These are phyloP conservation scores for Onygenales sp. DNA, from an alignment of 2,329 filamentous ascomycete species.

Conservation along the genomic window DNA sequence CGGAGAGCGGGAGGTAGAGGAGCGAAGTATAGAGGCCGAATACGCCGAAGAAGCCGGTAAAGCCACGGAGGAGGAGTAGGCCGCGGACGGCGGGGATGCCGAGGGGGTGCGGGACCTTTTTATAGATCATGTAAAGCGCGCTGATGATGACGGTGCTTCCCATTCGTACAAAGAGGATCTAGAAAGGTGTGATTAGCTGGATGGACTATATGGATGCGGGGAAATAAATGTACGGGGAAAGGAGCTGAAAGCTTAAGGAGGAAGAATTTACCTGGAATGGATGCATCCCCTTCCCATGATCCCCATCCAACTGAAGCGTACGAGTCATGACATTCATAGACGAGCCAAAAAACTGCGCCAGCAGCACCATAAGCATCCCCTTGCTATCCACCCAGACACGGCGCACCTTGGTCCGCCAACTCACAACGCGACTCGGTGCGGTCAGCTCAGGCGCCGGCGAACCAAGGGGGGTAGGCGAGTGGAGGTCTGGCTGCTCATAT, in stretches of 20 bases:
- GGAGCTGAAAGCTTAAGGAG: background rate
- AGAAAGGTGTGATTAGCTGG: background rate
- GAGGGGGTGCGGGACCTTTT: constrained; percentile 56
- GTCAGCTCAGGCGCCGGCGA: background rate
- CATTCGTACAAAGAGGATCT: constrained; percentile 73
- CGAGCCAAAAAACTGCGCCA: constrained; percentile 71
- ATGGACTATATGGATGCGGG: background rate
- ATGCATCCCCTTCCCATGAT: constrained; percentile 62
- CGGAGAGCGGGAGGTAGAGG: constrained; percentile 72
- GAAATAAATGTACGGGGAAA: no score
- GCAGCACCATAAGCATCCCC: constrained; percentile 61
- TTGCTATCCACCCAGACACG: constrained; percentile 54
- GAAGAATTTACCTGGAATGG: constrained; percentile 53
- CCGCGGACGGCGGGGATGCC: constrained; percentile 57
- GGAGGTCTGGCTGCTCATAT: background rate
- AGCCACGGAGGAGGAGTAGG: constrained; percentile 58
- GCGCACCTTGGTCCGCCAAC: constrained; percentile 17
- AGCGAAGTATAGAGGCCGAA: constrained; percentile 68
- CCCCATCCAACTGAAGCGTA: constrained; percentile 58
- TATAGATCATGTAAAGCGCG: constrained; percentile 64
- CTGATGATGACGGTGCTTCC: constrained; percentile 59
- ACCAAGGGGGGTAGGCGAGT: background rate
- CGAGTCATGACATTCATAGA: constrained; percentile 78
- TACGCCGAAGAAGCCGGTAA: constrained; percentile 67
- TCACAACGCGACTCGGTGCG: background rate